Conservation (phyloP, 257 asterid genomes). For the Ligustrum vulgare region DNA sequence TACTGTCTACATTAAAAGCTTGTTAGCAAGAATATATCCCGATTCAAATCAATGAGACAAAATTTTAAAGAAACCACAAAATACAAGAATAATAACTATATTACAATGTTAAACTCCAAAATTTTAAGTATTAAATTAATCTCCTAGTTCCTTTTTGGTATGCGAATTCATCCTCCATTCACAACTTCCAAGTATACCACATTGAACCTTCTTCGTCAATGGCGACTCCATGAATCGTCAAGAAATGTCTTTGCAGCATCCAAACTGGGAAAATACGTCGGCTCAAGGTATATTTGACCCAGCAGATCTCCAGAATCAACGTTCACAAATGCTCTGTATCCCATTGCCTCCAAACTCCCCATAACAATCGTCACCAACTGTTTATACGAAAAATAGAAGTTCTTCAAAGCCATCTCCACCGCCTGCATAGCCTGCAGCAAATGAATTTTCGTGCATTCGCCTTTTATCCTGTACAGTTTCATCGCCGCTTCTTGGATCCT, state of each 20-base stretch:
- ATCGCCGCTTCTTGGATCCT: slow-evolving; percentile 90
- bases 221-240: slow-evolving; percentile 53
- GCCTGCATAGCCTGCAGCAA: slow-evolving; percentile 88
- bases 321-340: slow-evolving; percentile 21
- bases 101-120: background rate
- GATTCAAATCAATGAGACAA: background rate
- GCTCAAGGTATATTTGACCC: slow-evolving; percentile 73
- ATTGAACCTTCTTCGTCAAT: background rate
- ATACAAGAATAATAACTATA: background rate
- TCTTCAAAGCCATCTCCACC: slow-evolving; percentile 80
- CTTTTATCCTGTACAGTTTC: slow-evolving; percentile 58
- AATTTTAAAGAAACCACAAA: background rate
- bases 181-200: background rate
- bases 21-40: background rate
- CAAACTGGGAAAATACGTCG: slow-evolving; percentile 86
- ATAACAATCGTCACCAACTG: slow-evolving; percentile 65
- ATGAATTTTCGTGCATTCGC: slow-evolving; percentile 51
- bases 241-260: slow-evolving; percentile 93
- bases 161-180: background rate
- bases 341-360: slow-evolving; percentile 86
- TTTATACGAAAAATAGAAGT: slow-evolving; percentile 70
- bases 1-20: too few species aligned
- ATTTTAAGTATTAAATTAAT: background rate
- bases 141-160: background rate
- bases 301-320: slow-evolving; percentile 52